A percentile compares a stretch with the other conserved stretches of the same genome.
Evolutionary conservation across 257 asterid species (phyloP).

Genomic region (Nicotiana paniculata): DNA sequence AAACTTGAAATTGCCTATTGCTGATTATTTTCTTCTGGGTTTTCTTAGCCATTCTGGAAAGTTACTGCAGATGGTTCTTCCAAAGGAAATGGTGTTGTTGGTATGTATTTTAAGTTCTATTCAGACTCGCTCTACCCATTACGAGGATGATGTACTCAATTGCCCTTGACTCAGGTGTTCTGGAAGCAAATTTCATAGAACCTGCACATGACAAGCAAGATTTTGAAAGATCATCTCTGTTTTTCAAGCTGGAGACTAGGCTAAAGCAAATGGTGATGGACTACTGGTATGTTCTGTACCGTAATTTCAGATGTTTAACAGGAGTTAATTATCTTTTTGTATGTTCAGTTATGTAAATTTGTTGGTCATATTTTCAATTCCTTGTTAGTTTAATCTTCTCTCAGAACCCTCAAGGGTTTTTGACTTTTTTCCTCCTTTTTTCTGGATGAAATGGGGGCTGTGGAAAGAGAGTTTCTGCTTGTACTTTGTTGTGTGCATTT

Average conservation of each 20-base stretch:
- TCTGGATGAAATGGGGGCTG: not conserved
- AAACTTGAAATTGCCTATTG: not conserved
- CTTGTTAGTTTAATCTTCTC: not conserved
- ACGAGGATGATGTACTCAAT: not conserved
- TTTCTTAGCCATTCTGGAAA: conserved; percentile 86
- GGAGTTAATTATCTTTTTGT: conserved; percentile 2
- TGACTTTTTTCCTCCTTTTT: not conserved
- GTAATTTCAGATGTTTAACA: conserved; percentile 6
- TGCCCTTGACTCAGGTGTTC: conserved; percentile 56
- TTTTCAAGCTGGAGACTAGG: conserved; percentile 61
- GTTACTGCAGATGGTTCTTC: conserved; percentile 79
- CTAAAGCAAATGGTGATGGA: conserved; percentile 74
- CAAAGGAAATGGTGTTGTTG: conserved; percentile 78
- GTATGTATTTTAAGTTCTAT: conserved; percentile 32
- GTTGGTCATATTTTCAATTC: not conserved
- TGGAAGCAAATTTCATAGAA: conserved; percentile 89
- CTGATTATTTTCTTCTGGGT: conserved; percentile 14
- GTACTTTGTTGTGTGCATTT: not conserved
- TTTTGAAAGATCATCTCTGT: conserved; percentile 75
- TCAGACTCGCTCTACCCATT: not conserved
- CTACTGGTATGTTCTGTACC: conserved; percentile 57
- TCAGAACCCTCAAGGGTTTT: not conserved
- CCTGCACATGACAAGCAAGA: conserved; percentile 99
- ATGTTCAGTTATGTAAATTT: not conserved
- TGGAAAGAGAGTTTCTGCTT: not conserved